phyloP scores from a whole-genome alignment of 2,329 filamentous ascomycete genomes.

The Orbilia brochopaga region DNA sequence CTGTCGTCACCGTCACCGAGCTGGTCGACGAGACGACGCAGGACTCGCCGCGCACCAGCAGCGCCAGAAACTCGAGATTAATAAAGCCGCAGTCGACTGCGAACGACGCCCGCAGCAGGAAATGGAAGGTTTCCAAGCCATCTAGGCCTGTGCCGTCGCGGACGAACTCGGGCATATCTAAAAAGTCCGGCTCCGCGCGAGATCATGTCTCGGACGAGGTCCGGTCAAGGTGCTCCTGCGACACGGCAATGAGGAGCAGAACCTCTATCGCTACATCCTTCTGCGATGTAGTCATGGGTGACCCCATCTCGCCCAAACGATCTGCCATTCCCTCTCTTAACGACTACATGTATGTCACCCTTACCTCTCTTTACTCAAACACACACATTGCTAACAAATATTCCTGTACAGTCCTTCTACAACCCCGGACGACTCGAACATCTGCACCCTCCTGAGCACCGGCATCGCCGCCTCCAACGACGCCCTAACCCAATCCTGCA shows the following conservation, averaged over 20 bases:
- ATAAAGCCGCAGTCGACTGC: conserved; percentile 17
- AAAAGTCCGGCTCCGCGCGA: conserved; percentile 33
- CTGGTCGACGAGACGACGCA: conserved; percentile 25
- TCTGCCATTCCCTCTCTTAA: conserved; percentile 16
- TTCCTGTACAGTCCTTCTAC: conserved; percentile 15
- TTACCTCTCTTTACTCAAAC: neutral
- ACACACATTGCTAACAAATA: conserved; percentile 1
- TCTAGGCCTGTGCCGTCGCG: conserved; percentile 42
- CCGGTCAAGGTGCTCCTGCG: conserved; percentile 37
- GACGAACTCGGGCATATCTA: conserved; percentile 46
- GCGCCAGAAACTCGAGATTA: conserved; percentile 6
- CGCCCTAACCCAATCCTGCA: conserved; percentile 33
- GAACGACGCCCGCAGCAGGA: conserved; percentile 23
- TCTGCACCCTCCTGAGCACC: conserved; percentile 32
- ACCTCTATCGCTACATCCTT: conserved; percentile 27
- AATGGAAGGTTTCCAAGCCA: conserved; percentile 49
- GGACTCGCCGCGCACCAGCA: conserved; percentile 20
- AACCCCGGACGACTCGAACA: conserved; percentile 41
- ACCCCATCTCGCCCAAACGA: conserved; percentile 37
- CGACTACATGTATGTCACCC: conserved; percentile 28
- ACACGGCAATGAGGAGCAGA: conserved; percentile 31
- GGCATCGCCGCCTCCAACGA: conserved; percentile 37
- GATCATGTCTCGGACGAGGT: conserved; percentile 38
- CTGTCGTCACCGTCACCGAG: conserved; percentile 45
- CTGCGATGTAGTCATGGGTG: conserved; percentile 47